These are phyloP conservation scores for Pleurotus giganteus DNA, from an alignment of 768 basidiomycete genomes.

Conservation along the genomic window DNA sequence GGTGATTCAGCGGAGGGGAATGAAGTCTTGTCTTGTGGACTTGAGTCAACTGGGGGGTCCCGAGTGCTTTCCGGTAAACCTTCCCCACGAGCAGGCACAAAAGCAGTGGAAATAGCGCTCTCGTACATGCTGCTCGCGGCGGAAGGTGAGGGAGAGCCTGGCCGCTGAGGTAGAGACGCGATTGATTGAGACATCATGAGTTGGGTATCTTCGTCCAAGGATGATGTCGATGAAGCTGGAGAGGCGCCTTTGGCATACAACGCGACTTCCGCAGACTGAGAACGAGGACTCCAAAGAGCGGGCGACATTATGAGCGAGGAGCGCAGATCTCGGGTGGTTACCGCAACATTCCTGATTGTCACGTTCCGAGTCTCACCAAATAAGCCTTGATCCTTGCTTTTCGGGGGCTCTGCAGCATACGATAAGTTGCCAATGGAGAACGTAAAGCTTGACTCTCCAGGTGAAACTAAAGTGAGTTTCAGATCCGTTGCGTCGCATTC, in stretches of 20 bases:
- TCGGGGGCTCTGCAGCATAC: slow-evolving; percentile 48
- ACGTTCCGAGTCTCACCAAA: slow-evolving; percentile 45
- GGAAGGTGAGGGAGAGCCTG: slow-evolving; percentile 44
- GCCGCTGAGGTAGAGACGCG: slow-evolving; percentile 51
- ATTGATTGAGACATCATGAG: slow-evolving; percentile 77
- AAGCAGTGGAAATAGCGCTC: slow-evolving; percentile 57
- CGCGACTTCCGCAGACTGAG: slow-evolving; percentile 11
- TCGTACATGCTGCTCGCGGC: slow-evolving; percentile 72
- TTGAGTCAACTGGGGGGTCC: too few species aligned
- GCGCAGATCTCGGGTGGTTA: slow-evolving; percentile 48
- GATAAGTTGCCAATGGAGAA: slow-evolving; percentile 53
- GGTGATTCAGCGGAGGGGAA: neutral
- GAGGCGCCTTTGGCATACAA: slow-evolving; percentile 29
- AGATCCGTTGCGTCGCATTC: slow-evolving; percentile 73
- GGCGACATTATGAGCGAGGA: slow-evolving; percentile 9
- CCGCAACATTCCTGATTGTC: slow-evolving; percentile 51
- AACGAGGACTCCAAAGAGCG: slow-evolving; percentile 17
- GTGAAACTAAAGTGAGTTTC: slow-evolving; percentile 66
- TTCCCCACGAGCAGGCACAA: slow-evolving; percentile 6
- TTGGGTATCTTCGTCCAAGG: slow-evolving; percentile 63
- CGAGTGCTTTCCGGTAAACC: neutral
- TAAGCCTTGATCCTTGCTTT: slow-evolving; percentile 9
- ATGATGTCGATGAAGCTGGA: slow-evolving; percentile 53
- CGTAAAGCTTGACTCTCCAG: slow-evolving; percentile 59
- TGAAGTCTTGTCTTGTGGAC: neutral